These are phyloP conservation scores for Extremus antarcticus DNA, from an alignment of 495 filamentous ascomycete species.

Conservation along the genomic window DNA sequence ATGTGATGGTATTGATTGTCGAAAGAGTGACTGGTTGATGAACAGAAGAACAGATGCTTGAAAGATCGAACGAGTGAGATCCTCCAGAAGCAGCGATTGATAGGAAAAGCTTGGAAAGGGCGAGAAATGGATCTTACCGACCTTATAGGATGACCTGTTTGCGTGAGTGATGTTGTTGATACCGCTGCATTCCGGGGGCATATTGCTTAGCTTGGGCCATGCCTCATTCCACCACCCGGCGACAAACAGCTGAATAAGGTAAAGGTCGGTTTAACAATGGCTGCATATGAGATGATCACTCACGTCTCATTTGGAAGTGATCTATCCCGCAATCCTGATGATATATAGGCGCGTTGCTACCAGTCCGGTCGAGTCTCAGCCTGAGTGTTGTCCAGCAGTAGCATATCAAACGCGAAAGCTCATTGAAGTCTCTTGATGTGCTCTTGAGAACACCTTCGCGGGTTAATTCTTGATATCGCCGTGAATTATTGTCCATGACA, in stretches of 20 bases:
- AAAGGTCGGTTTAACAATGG: background rate
- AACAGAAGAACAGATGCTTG: background rate
- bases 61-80: slow-evolving; percentile 18
- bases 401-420: background rate
- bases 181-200: slow-evolving; percentile 15
- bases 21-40: background rate
- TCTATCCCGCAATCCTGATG: background rate
- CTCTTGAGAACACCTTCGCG: too few relatives aligned
- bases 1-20: too few relatives aligned
- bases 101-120: slow-evolving; percentile 2
- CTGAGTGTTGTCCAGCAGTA: background rate
- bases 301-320: too few relatives aligned
- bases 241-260: slow-evolving; percentile 16
- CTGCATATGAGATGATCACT: background rate
- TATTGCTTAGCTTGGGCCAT: slow-evolving; percentile 8
- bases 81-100: slow-evolving; percentile 7
- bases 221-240: slow-evolving; percentile 13
- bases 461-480: too few relatives aligned
- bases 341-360: background rate
- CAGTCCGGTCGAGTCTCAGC: background rate
- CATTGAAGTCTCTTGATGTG: too few relatives aligned
- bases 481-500: too few relatives aligned
- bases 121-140: background rate
- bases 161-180: slow-evolving; percentile 15
- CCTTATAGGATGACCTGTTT: slow-evolving; percentile 13